These are phyloP conservation scores for Chloris gayana DNA, from an alignment of 176 grass and related monocot species.

Conservation along the genomic window DNA sequence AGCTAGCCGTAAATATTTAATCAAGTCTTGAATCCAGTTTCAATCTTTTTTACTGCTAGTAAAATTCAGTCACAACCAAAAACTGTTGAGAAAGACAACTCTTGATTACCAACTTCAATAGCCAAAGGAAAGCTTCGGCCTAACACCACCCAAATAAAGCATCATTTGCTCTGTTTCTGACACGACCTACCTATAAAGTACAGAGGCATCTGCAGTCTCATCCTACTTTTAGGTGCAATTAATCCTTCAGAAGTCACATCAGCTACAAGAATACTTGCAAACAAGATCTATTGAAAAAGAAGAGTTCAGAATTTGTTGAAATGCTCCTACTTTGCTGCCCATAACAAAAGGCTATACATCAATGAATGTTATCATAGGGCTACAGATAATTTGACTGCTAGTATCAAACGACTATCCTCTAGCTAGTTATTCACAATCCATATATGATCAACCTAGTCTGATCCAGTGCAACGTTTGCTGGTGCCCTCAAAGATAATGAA, in stretches of 20 bases:
- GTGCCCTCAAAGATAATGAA: neutral
- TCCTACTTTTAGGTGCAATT: constrained; percentile 48
- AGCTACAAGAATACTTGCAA: constrained; percentile 27
- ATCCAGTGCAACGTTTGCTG: neutral
- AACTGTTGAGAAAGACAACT: constrained; percentile 29
- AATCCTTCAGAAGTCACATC: constrained; percentile 38
- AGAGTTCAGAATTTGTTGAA: constrained; percentile 13
- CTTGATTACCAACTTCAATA: neutral
- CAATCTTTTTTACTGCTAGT: neutral
- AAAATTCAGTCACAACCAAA: neutral
- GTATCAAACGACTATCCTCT: neutral
- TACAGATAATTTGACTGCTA: neutral
- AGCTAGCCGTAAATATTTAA: neutral
- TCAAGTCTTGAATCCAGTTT: neutral
- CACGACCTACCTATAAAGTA: constrained; percentile 30
- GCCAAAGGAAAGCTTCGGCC: constrained; percentile 36
- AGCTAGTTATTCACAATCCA: neutral
- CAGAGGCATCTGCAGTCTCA: constrained; percentile 15
- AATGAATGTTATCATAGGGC: neutral
- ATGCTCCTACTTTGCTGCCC: neutral
- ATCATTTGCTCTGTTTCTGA: constrained; percentile 32
- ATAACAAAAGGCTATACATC: neutral
- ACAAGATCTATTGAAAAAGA: constrained; percentile 16
- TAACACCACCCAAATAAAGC: constrained; percentile 24
- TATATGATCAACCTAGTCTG: constrained; percentile 21